Percentiles rank a stretch among this genome's conserved stretches.
Evolutionary conservation across 78 protist genomes (phyloP).

Genomic region (Creolimax fragrantissima): DNA sequence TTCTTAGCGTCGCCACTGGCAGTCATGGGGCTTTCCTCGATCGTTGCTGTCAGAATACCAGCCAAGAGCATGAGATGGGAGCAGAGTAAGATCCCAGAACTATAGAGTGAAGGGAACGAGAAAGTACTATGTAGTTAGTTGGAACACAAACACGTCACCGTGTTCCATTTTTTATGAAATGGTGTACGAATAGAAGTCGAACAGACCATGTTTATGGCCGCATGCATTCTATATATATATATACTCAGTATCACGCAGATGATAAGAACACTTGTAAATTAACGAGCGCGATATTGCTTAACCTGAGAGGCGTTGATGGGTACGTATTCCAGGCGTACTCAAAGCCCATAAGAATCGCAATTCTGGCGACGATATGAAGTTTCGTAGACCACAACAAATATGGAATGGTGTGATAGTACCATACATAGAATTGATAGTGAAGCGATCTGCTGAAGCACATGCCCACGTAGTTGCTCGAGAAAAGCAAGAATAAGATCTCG

Average conservation of each 20-base stretch:
- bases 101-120: background rate
- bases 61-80: background rate
- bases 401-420: slow-evolving; percentile 83
- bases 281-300: background rate
- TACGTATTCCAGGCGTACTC: slow-evolving; percentile 13
- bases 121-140: background rate
- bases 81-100: background rate
- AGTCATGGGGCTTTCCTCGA: too few relatives aligned
- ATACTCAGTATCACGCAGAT: background rate
- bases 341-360: background rate
- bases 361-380: background rate
- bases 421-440: slow-evolving; percentile 89
- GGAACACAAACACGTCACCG: background rate
- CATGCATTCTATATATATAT: background rate
- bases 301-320: background rate
- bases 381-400: slow-evolving; percentile 61
- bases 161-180: background rate
- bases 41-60: background rate
- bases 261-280: background rate
- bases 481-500: slow-evolving; percentile 44
- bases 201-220: background rate
- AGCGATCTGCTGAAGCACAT: slow-evolving; percentile 69
- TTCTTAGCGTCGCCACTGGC: too few relatives aligned
- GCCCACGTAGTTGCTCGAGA: slow-evolving; percentile 75
- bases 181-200: background rate